phyloP scores from a whole-genome alignment of 495 filamentous ascomycete genomes.

The Aspergillus saccharolyticus region DNA sequence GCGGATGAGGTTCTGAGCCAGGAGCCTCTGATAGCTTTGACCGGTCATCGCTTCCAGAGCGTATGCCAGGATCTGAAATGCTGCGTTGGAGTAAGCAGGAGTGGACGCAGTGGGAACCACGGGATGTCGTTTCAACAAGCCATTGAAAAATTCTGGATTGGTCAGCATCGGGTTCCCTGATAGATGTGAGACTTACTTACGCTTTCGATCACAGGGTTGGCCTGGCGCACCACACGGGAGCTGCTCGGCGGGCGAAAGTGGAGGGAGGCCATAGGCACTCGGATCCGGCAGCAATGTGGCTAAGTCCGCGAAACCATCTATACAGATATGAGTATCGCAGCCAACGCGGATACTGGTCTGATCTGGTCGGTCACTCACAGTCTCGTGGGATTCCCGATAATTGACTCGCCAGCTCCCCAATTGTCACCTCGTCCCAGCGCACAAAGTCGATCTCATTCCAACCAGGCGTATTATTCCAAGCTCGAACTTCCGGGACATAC shows the following conservation, averaged over 20 bases:
- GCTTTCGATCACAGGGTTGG: conserved; percentile 18
- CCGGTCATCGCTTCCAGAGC: conserved; percentile 40
- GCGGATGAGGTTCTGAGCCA: conserved; percentile 26
- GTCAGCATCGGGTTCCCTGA: conserved; percentile 4
- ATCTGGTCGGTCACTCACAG: conserved; percentile 20
- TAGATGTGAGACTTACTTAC: conserved; percentile 9
- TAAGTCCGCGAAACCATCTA: conserved; percentile 21
- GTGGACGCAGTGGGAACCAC: conserved; percentile 45
- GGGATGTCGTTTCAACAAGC: conserved; percentile 42
- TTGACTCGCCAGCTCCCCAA: conserved; percentile 50
- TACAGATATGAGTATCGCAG: neutral
- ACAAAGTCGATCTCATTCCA: conserved; percentile 33
- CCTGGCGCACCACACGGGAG: conserved; percentile 19
- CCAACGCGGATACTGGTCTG: neutral
- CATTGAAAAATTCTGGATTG: conserved; percentile 47
- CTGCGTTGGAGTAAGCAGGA: conserved; percentile 57
- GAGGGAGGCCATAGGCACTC: conserved; percentile 32
- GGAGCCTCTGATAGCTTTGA: conserved; percentile 7
- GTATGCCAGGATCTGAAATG: conserved; percentile 52
- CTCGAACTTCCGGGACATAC: conserved; percentile 50
- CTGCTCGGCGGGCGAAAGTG: conserved; percentile 14
- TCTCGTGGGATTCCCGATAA: conserved; percentile 46
- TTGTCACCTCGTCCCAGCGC: conserved; percentile 51
- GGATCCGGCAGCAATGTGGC: neutral
- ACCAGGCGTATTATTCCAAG: conserved; percentile 5